A percentile compares a stretch with the other conserved stretches of the same genome.
phyloP scores from a whole-genome alignment of 805 yeast genomes.

The Isabelozyma heimii region DNA sequence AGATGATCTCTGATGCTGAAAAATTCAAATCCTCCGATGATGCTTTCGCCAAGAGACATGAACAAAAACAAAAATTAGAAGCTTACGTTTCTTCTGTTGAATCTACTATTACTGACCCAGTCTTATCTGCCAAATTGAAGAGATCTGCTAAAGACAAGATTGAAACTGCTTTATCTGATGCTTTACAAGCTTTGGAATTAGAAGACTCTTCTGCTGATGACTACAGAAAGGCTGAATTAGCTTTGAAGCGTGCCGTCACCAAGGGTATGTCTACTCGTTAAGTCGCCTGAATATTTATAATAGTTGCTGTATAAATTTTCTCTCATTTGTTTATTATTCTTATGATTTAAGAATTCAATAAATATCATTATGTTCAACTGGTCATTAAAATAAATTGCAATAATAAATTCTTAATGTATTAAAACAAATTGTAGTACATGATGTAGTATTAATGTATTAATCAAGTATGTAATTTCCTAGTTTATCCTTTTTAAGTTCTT shows the following conservation, averaged over 20 bases:
- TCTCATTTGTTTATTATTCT: neutral
- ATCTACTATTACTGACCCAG: conserved; percentile 97
- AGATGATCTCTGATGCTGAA: conserved; percentile 49
- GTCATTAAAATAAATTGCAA: neutral
- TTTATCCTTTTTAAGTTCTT: conserved; percentile 74
- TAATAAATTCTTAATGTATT: too few species aligned
- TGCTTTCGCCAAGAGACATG: conserved; percentile 99
- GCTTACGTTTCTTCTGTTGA: conserved; percentile 96
- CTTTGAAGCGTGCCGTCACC: conserved; percentile 98
- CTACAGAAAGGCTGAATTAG: conserved; percentile 98
- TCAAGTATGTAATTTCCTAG: conserved; percentile 78
- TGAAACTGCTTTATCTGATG: conserved; percentile 97
- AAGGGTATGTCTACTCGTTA: conserved; percentile 98
- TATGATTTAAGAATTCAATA: neutral
- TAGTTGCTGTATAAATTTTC: conserved; percentile 1
- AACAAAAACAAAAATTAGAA: conserved; percentile 98
- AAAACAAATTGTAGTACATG: too few species aligned
- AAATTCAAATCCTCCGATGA: conserved; percentile 94
- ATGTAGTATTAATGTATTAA: conserved; percentile 10
- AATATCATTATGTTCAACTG: neutral
- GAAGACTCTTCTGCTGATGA: conserved; percentile 97
- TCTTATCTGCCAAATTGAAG: conserved; percentile 95
- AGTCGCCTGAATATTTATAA: conserved; percentile 22
- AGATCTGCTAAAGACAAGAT: conserved; percentile 95
- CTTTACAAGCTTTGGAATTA: conserved; percentile 94